These are phyloP conservation scores for Scutellaria galericulata DNA, from an alignment of 257 asterid genomes.

Conservation along the genomic window DNA sequence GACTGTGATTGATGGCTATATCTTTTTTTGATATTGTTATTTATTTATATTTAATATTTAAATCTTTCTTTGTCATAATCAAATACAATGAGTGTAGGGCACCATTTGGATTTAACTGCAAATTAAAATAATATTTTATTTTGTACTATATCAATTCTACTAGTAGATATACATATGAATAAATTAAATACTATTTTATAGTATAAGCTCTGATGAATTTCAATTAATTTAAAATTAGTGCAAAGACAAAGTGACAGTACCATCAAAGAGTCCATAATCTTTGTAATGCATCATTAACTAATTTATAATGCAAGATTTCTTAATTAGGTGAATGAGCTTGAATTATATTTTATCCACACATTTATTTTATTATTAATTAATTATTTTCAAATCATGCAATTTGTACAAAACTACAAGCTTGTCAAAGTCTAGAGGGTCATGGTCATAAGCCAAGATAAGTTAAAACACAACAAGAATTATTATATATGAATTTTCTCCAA, in stretches of 20 bases:
- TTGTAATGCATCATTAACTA: neutral
- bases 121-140: neutral
- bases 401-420: constrained; percentile 27
- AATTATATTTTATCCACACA: too few relatives aligned
- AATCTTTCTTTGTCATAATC: constrained; percentile 22
- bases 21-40: neutral
- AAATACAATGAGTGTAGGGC: neutral
- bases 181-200: neutral
- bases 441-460: constrained; percentile 7
- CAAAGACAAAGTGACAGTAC: constrained; percentile 15
- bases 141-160: neutral
- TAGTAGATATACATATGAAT: neutral
- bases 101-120: neutral
- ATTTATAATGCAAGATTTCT: constrained; percentile 6
- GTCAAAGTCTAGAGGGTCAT: constrained; percentile 18
- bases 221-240: too few relatives aligned
- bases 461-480: constrained; percentile 17
- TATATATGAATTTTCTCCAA: neutral
- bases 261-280: constrained; percentile 14
- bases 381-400: constrained; percentile 14
- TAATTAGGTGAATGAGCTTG: neutral
- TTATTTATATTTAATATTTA: neutral
- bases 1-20: constrained; percentile 20
- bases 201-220: too few relatives aligned
- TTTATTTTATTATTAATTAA: too few relatives aligned